phyloP scores from a whole-genome alignment of 2,329 filamentous ascomycete genomes.

The Emergomyces pasteurianus region DNA sequence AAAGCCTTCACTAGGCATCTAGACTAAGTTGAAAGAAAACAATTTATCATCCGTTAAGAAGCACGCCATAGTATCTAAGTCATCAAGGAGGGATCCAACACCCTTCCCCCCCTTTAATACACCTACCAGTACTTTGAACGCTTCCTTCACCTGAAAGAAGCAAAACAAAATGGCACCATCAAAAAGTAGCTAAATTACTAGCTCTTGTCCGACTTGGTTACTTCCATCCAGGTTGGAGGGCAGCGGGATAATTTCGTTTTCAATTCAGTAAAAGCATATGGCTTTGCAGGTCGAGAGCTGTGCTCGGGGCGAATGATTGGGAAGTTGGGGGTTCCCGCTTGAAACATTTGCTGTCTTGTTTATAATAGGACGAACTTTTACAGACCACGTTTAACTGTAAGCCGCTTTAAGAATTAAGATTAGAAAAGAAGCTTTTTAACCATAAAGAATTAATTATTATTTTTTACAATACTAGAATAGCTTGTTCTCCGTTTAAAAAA shows the following conservation, averaged over 20 bases:
- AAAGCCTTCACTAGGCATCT: background rate
- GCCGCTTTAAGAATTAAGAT: no score
- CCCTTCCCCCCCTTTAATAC: background rate
- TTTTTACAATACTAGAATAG: no score
- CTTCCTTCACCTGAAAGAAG: background rate
- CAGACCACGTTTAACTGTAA: no score
- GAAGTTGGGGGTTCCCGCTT: background rate
- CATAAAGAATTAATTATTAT: no score
- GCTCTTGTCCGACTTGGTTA: background rate
- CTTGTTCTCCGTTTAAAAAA: no score
- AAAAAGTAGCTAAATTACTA: background rate
- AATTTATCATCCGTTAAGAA: background rate
- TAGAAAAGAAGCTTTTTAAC: no score
- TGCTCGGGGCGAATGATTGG: background rate
- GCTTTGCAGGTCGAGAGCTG: background rate
- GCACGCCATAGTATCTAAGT: background rate
- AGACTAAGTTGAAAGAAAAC: background rate
- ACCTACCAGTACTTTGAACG: background rate
- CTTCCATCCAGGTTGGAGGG: background rate
- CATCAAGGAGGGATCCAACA: background rate
- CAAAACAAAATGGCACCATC: background rate
- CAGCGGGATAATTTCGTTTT: background rate
- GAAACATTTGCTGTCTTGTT: background rate
- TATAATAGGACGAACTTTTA: no score
- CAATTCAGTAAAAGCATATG: background rate